phyloP scores from a whole-genome alignment of 2,329 filamentous ascomycete species.

The Cladosporium oxysporum region DNA sequence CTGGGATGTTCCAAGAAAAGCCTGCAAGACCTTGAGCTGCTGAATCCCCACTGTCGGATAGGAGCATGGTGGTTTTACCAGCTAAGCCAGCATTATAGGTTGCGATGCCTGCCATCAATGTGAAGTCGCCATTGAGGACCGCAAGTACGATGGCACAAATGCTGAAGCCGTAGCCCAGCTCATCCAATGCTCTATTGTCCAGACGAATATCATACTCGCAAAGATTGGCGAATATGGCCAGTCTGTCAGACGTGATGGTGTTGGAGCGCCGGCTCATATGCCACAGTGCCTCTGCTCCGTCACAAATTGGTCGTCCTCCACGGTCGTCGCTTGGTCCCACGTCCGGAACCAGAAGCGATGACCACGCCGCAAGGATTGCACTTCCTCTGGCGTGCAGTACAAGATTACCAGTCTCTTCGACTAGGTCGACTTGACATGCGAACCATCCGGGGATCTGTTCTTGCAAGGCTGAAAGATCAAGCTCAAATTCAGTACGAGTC shows the following conservation, averaged over 20 bases:
- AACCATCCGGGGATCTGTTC: neutral
- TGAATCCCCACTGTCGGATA: neutral
- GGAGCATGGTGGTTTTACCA: neutral
- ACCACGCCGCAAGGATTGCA: neutral
- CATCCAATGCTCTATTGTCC: conserved; percentile 20
- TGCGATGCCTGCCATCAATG: neutral
- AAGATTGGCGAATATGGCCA: conserved; percentile 26
- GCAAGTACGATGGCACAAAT: conserved; percentile 19
- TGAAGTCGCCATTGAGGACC: conserved; percentile 22
- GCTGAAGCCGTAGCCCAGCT: conserved; percentile 9
- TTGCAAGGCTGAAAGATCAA: neutral
- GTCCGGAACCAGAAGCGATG: neutral
- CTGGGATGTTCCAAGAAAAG: neutral
- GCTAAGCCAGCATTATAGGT: neutral
- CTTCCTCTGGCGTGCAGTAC: neutral
- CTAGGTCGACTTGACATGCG: neutral
- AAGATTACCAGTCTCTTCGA: neutral
- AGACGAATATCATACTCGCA: conserved; percentile 23
- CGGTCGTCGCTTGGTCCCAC: neutral
- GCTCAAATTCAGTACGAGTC: neutral
- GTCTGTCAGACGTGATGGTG: conserved; percentile 18
- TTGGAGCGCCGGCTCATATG: conserved; percentile 20
- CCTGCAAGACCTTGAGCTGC: neutral
- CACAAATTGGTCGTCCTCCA: conserved; percentile 4
- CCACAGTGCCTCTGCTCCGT: conserved; percentile 23